Base-by-base conservation (phyloP, 2,329 filamentous ascomycete species). In the Chaetomium sp. region DNA sequence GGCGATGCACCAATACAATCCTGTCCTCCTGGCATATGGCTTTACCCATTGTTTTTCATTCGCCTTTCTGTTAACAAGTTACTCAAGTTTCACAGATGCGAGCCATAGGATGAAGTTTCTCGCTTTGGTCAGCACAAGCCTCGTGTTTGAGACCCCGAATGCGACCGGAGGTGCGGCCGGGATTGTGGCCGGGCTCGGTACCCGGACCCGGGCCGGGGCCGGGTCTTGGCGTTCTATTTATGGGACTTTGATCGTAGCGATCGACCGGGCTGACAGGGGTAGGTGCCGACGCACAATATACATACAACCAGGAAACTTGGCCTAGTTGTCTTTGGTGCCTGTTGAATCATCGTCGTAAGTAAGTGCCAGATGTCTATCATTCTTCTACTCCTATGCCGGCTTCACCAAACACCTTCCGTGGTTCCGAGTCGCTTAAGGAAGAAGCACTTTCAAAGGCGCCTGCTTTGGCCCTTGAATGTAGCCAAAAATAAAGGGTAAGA, bases 141-240 rank as follows among this genome's bases (percentile, higher is more conserved):
- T 4, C n/a, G n/a, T 56, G 42, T 58, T 49, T 58, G 56, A 58
- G 56, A 33, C 56, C 56, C 56, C 21, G 56, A 19, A 29, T 10
- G 54, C 54, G 54, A 21, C 54, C 38, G 45, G 21, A 51, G 13
- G 21, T 4, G 54, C 54, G 54, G 33, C 54, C 56, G 29, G 23
- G 42, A 27, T n/a, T 35, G 29, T 21, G 29, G 47, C 45, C 57
- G 45, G 57, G 57, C 29, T 38, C n/a, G 5, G 45, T n/a, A 38
- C n/a, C 42, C 57, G 10, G 29, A 9, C 25, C 16, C 13, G 29
- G 29, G 47, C 6, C 49, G 49, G 56, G 38, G 38, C 4, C 57
- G 27, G 45, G 45, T 27, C 57, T 60, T 60, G 57, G 45, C 45
- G 12, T 51, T 50, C 57, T 60, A 60, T 50, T 59, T 60, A 19